Evolutionary conservation across 2,329 filamentous ascomycete genomes (phyloP).

Genomic region (Harringtonia aguacate): DNA sequence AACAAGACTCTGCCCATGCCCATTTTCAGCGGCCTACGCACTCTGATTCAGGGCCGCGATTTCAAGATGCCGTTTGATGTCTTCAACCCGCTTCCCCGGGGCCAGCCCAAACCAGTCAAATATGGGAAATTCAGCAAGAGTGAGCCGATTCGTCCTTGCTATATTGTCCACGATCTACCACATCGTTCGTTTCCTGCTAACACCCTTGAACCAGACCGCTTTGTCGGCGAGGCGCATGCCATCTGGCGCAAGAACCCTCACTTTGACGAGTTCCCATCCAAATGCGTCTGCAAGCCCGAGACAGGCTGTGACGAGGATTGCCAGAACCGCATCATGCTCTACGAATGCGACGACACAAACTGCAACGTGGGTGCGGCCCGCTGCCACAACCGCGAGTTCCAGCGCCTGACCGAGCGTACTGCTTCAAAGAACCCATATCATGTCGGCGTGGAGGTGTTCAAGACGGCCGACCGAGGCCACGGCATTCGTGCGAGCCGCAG

Average conservation of each 20-base stretch:
- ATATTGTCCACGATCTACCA: neutral
- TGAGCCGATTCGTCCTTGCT: conserved; percentile 32
- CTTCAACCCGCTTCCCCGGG: conserved; percentile 75
- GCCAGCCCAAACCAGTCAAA: conserved; percentile 83
- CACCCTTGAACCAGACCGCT: conserved; percentile 56
- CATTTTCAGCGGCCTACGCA: conserved; percentile 64
- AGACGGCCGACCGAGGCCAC: conserved; percentile 79
- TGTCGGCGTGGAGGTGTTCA: conserved; percentile 89
- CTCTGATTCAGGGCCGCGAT: conserved; percentile 62
- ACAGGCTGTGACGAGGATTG: conserved; percentile 82
- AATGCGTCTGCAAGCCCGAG: conserved; percentile 67
- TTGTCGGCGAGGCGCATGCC: conserved; percentile 71
- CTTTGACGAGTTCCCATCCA: conserved; percentile 62
- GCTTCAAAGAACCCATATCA: conserved; percentile 61
- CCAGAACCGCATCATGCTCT: conserved; percentile 93
- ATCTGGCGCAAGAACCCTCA: conserved; percentile 73
- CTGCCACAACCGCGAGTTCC: conserved; percentile 84
- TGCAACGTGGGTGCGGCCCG: conserved; percentile 65
- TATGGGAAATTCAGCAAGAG: conserved; percentile 90
- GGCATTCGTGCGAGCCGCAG: conserved; percentile 84
- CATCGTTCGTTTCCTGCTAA: neutral
- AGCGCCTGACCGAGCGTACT: conserved; percentile 62
- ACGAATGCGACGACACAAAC: conserved; percentile 87
- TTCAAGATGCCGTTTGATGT: conserved; percentile 87
- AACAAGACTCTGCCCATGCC: conserved; percentile 60